phyloP scores from a whole-genome alignment of 352 stramenopile species.

The Thalassiosira sp. region DNA sequence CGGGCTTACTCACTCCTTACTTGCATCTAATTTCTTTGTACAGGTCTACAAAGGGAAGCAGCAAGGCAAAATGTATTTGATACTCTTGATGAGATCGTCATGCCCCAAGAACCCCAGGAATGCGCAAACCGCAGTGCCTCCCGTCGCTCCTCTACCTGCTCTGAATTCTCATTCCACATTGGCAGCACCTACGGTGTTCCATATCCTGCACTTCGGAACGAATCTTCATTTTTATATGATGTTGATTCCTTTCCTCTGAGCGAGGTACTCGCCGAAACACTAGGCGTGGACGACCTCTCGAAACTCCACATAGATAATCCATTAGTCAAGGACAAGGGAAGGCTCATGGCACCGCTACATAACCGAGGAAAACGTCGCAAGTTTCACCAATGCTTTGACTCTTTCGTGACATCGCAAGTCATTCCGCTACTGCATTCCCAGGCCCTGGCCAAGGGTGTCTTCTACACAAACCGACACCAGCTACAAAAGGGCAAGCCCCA shows the following conservation, averaged over 20 bases:
- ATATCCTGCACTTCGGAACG: constrained; percentile 60
- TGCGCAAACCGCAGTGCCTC: no score
- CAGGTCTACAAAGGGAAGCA: constrained; percentile 47
- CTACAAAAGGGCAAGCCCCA: constrained; percentile 33
- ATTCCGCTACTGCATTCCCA: constrained; percentile 74
- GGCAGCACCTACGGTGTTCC: constrained; percentile 63
- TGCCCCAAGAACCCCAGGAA: constrained; percentile 7
- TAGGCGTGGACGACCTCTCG: constrained; percentile 63
- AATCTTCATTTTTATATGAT: constrained; percentile 73
- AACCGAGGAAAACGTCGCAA: constrained; percentile 29
- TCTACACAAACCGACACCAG: constrained; percentile 59
- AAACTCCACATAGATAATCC: constrained; percentile 57
- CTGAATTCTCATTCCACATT: constrained; percentile 46
- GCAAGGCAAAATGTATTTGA: constrained; percentile 39
- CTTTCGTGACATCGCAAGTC: constrained; percentile 70
- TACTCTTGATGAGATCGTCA: constrained; percentile 31
- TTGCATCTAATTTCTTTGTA: constrained; percentile 3
- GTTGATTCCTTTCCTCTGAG: constrained; percentile 65
- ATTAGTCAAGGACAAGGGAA: constrained; percentile 38
- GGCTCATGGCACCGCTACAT: constrained; percentile 48
- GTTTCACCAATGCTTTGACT: constrained; percentile 73
- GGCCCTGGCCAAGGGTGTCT: constrained; percentile 59
- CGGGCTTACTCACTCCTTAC: not conserved
- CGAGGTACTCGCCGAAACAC: constrained; percentile 59
- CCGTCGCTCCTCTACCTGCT: constrained; percentile 11